Percentiles rank a stretch among this genome's conserved stretches.
phyloP scores from a whole-genome alignment of 1,284 basidiomycete species.

The Fomitopsis palustris region DNA sequence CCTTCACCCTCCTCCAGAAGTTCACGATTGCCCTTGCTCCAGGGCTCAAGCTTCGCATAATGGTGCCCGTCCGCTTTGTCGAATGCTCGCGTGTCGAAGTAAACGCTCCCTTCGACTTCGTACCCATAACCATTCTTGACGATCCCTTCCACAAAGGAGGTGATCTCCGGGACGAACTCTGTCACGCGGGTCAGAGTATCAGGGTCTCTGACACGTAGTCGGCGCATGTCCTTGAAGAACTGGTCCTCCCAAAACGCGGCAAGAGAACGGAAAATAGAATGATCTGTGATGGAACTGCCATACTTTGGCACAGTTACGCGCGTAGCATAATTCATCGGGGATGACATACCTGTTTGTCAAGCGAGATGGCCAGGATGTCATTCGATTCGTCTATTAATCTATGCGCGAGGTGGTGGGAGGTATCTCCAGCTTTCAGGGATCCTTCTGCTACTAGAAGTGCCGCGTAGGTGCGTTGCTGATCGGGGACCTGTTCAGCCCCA shows the following conservation, averaged over 20 bases:
- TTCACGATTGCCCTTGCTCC: constrained; percentile 91
- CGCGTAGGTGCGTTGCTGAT: constrained; percentile 49
- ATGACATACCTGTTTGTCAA: constrained; percentile 70
- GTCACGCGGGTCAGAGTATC: constrained; percentile 94
- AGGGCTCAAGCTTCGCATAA: constrained; percentile 96
- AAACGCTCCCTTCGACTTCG: constrained; percentile 85
- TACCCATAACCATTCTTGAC: constrained; percentile 91
- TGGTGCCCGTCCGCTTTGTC: constrained; percentile 71
- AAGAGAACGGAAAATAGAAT: constrained; percentile 80
- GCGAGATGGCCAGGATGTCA: constrained; percentile 70
- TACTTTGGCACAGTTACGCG: constrained; percentile 40
- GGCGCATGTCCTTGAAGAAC: constrained; percentile 93
- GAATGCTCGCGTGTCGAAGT: constrained; percentile 92
- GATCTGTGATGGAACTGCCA: constrained; percentile 83
- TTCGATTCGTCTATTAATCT: constrained; percentile 69
- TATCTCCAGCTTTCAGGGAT: constrained; percentile 37
- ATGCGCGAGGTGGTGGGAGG: constrained; percentile 47
- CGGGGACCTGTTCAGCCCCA: background rate
- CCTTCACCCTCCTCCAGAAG: constrained; percentile 94
- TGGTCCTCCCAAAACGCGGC: constrained; percentile 89
- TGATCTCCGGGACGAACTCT: constrained; percentile 96
- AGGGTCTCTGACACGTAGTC: constrained; percentile 83
- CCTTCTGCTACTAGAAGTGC: constrained; percentile 46
- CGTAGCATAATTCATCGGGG: background rate
- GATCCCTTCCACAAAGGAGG: constrained; percentile 85